Conservation (phyloP, 1,284 basidiomycete genomes). For the Schizophyllum amplum region DNA sequence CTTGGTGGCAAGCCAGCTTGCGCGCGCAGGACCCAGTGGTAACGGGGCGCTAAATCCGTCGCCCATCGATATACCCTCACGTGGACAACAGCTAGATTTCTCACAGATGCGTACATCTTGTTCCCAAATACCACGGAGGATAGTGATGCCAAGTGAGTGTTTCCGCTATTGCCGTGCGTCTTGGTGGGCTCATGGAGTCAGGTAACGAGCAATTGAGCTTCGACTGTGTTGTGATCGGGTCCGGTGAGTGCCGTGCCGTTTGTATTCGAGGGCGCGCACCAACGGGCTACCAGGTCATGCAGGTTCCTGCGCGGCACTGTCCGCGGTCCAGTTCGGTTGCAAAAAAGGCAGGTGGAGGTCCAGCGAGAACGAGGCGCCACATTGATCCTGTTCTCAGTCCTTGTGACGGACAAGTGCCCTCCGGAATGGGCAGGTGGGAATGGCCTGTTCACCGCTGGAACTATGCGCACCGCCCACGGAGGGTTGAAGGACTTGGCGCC, state of each 20-base stretch:
- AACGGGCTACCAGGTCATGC: conserved; percentile 28
- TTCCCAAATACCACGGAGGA: not conserved
- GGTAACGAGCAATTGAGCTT: conserved; percentile 15
- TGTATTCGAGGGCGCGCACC: not conserved
- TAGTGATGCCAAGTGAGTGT: not conserved
- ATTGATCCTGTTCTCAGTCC: conserved; percentile 23
- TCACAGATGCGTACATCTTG: not conserved
- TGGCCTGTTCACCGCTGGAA: conserved; percentile 64
- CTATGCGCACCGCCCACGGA: conserved; percentile 50
- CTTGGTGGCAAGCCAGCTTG: not conserved
- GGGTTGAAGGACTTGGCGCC: conserved; percentile 51
- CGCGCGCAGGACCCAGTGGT: too few relatives aligned
- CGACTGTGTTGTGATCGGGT: conserved; percentile 59
- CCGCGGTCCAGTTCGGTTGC: conserved; percentile 51
- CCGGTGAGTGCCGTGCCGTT: conserved; percentile 28
- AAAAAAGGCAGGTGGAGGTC: conserved; percentile 25
- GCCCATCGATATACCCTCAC: not conserved
- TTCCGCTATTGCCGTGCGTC: not conserved
- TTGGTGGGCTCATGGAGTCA: not conserved
- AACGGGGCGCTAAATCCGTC: not conserved
- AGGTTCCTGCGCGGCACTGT: conserved; percentile 55
- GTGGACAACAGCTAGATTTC: not conserved
- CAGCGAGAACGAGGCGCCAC: not conserved
- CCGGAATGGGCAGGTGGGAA: conserved; percentile 60
- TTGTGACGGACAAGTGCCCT: conserved; percentile 60